Evolutionary conservation across 1,284 basidiomycete species (phyloP), one percentile per base, ranked within the genome.

Genomic region (Mycosarcoma mackinlayi): DNA sequence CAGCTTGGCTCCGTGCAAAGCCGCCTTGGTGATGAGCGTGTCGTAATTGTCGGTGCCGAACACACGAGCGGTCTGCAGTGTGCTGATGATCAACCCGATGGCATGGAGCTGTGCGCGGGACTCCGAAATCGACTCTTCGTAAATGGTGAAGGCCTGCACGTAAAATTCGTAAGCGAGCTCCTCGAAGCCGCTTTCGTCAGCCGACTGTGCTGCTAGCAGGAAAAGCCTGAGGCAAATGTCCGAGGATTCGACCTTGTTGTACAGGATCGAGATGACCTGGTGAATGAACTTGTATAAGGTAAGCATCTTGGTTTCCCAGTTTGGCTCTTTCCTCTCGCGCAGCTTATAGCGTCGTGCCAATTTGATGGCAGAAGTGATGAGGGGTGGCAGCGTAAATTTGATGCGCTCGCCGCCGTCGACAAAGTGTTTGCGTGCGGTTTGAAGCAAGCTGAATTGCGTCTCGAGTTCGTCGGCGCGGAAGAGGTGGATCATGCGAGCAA

Each of bases 91-190:
- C 23, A 81, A 45, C 2, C 73, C 73, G 27, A 79, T 78, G 3
- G 79, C 79, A 25, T 81, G 77, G 16, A 81, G 64, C 62, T 82
- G 80, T 11, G 78, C 73, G 31, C 79, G 59, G 21, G 75, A 78
- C 45, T 82, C 80, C 13, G 73, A 73, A 42, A 82, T 77, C n/a
- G 75, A 77, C 62, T 82, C 80, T 45, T 82, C 80, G 68, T 81
- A 82, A 40, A 82, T 77, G 13, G 80, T 80, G 51, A 82, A 82
- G 3, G 76, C 63, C 54, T 82, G 80, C 25, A 82, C 79, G 55
- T 79, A 81, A 41, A 79, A 81, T 41, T 82, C 80, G 68, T 82
- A 82, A 16, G 73, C 65, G 14, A 80, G 68, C 64, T 81, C 80
- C 47, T 82, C 80, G 49, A 80, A 78, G 4, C 75, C 73, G 34